Evolutionary conservation across 1,139 yeast genomes (phyloP).

Genomic region (Geotrichum aggregatum): DNA sequence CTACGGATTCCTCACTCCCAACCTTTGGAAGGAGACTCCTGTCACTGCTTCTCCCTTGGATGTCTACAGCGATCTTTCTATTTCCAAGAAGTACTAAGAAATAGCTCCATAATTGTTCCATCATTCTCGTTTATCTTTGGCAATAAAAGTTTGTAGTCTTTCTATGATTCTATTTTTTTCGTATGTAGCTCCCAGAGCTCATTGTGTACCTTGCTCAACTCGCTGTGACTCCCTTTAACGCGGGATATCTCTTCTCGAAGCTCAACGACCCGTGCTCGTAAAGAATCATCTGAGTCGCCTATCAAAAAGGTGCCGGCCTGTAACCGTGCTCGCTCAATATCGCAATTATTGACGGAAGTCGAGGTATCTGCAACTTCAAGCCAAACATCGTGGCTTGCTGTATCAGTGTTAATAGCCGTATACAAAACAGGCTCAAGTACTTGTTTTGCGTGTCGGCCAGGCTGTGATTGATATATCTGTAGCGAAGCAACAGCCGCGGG

Average conservation of each 20-base stretch:
- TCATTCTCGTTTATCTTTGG: background rate
- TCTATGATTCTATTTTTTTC: background rate
- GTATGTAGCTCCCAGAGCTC: slow-evolving; percentile 32
- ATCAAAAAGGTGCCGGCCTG: slow-evolving; percentile 5
- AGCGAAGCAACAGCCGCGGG: background rate
- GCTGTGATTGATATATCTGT: background rate
- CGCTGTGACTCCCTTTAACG: background rate
- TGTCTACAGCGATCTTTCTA: slow-evolving; percentile 52
- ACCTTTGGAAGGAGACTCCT: slow-evolving; percentile 90
- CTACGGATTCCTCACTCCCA: slow-evolving; percentile 99
- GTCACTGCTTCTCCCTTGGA: slow-evolving; percentile 92
- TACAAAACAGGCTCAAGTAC: background rate
- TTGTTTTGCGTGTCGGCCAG: background rate
- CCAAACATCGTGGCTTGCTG: slow-evolving; percentile 28
- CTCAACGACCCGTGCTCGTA: slow-evolving; percentile 28
- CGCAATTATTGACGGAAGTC: background rate
- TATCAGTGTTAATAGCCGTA: slow-evolving; percentile 14
- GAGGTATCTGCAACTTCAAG: slow-evolving; percentile 20
- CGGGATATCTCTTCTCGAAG: slow-evolving; percentile 28
- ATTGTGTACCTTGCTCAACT: slow-evolving; percentile 25
- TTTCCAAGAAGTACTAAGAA: slow-evolving; percentile 22
- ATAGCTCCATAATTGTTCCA: background rate
- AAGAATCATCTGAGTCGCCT: slow-evolving; percentile 23
- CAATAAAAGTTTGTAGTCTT: background rate
- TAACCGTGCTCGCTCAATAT: slow-evolving; percentile 2